phyloP scores from a whole-genome alignment of 1,284 basidiomycete species.

The Fomes fomentarius region DNA sequence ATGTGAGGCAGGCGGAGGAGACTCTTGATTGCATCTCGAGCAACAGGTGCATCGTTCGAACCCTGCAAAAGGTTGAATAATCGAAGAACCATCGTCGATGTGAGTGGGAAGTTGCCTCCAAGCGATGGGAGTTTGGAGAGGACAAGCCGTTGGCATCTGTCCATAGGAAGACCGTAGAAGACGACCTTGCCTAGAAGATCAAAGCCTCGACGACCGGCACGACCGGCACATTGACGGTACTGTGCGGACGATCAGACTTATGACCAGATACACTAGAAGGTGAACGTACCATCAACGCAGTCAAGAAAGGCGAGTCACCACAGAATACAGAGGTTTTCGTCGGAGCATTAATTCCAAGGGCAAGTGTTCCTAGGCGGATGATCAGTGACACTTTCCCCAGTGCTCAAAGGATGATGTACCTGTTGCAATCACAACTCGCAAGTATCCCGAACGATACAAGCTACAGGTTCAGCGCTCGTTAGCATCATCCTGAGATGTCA shows the following conservation, averaged over 20 bases:
- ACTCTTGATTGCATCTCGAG: conserved; percentile 52
- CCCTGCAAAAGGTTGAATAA: conserved; percentile 67
- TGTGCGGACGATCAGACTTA: conserved; percentile 26
- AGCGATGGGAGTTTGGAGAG: conserved; percentile 67
- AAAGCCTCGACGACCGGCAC: conserved; percentile 66
- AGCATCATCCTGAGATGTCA: background rate
- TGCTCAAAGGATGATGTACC: conserved; percentile 35
- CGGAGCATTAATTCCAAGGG: conserved; percentile 76
- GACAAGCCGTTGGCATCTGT: conserved; percentile 63
- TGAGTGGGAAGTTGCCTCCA: conserved; percentile 65
- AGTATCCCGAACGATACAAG: conserved; percentile 60
- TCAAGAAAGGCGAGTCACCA: conserved; percentile 68
- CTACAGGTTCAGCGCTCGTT: too few relatives aligned
- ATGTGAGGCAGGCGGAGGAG: conserved; percentile 60
- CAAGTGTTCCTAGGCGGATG: conserved; percentile 55
- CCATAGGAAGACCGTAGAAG: conserved; percentile 68
- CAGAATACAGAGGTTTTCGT: conserved; percentile 68
- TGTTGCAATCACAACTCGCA: conserved; percentile 69
- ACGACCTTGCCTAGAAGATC: conserved; percentile 72
- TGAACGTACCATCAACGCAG: conserved; percentile 58
- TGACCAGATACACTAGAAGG: background rate
- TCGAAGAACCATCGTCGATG: conserved; percentile 64
- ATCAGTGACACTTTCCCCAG: background rate
- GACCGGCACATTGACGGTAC: conserved; percentile 71
- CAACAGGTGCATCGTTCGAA: conserved; percentile 51